These are phyloP conservation scores for Cyclotella baltica DNA, from an alignment of 108 stramenopile genomes.

Conservation along the genomic window DNA sequence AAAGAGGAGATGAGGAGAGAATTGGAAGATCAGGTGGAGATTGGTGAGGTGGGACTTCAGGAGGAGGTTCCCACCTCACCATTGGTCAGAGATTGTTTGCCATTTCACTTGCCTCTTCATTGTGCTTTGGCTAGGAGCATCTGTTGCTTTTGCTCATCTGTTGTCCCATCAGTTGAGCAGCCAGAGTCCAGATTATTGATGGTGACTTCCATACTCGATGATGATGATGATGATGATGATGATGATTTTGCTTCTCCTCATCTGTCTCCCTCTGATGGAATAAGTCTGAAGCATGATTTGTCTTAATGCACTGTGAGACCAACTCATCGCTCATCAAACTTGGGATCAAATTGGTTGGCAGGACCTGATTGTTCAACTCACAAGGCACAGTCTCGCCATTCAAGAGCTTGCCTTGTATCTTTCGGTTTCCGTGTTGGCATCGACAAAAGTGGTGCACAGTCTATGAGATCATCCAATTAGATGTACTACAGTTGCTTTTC, in stretches of 20 bases:
- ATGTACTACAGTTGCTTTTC: too few relatives aligned
- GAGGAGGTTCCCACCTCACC: slow-evolving; percentile 90
- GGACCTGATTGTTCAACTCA: slow-evolving; percentile 83
- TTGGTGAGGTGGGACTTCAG: too few relatives aligned
- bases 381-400: slow-evolving; percentile 80
- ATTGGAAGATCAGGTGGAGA: too few relatives aligned
- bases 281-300: slow-evolving; percentile 66
- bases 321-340: slow-evolving; percentile 83
- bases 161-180: slow-evolving; percentile 69
- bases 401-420: slow-evolving; percentile 72
- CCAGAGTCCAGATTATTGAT: slow-evolving; percentile 69
- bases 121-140: slow-evolving; percentile 83
- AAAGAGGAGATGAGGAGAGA: too few relatives aligned
- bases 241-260: slow-evolving; percentile 44
- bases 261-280: slow-evolving; percentile 24
- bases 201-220: slow-evolving; percentile 87
- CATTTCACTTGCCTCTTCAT: slow-evolving; percentile 90
- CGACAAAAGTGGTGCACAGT: slow-evolving; percentile 88
- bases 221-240: too few relatives aligned
- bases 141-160: slow-evolving; percentile 68
- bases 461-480: slow-evolving; percentile 89
- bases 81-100: slow-evolving; percentile 80
- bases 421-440: slow-evolving; percentile 82
- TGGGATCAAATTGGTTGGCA: slow-evolving; percentile 83
- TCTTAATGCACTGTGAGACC: slow-evolving; percentile 73